Conservation (phyloP, 2,329 filamentous ascomycete genomes). For the Raffaelea arxii region DNA sequence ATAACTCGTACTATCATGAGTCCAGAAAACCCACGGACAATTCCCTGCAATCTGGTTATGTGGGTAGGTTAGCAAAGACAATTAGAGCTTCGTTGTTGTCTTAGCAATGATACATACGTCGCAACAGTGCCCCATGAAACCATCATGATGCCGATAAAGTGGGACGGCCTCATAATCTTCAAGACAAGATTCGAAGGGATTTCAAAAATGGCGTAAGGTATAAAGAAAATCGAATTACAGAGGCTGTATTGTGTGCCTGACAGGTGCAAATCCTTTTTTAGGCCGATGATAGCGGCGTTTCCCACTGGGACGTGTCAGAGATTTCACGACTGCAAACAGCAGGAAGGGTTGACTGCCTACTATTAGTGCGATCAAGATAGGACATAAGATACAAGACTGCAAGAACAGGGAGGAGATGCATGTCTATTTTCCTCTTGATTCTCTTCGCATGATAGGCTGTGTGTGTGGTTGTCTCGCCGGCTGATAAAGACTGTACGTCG, state of each 20-base stretch:
- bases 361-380: too few relatives aligned
- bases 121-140: constrained; percentile 35
- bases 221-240: constrained; percentile 62
- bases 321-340: too few relatives aligned
- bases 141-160: constrained; percentile 73
- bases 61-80: background rate
- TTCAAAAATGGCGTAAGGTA: constrained; percentile 68
- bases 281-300: constrained; percentile 56
- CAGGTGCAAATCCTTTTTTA: constrained; percentile 45
- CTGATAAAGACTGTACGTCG: too few relatives aligned
- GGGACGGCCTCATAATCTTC: constrained; percentile 60
- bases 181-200: constrained; percentile 66
- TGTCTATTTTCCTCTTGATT: too few relatives aligned
- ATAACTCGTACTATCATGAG: constrained; percentile 42
- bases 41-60: constrained; percentile 43
- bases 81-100: too few relatives aligned
- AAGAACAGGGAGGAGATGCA: too few relatives aligned
- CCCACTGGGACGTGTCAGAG: too few relatives aligned
- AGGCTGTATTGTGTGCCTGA: constrained; percentile 61
- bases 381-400: too few relatives aligned
- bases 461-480: too few relatives aligned
- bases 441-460: too few relatives aligned
- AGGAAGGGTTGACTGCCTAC: too few relatives aligned
- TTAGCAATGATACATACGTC: too few relatives aligned
- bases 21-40: constrained; percentile 36